Conservation (phyloP, 176 grass and related monocot genomes). For the Oryza nivara region DNA sequence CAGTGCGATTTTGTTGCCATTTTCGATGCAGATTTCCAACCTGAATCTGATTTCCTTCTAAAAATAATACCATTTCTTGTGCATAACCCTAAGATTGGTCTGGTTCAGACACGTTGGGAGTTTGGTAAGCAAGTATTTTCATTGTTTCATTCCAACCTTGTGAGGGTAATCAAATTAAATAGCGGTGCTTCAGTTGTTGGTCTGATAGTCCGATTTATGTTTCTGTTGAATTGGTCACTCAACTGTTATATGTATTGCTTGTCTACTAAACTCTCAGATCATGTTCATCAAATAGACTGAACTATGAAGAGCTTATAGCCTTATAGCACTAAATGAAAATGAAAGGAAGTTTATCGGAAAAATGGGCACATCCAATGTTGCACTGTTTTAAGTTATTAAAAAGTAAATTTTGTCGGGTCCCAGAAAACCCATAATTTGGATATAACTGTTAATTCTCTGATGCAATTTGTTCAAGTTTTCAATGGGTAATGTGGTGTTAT, state of each 20-base stretch:
- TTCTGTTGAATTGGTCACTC: not conserved
- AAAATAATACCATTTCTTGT: slow-evolving; percentile 79
- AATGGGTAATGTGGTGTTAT: not conserved
- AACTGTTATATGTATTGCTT: not conserved
- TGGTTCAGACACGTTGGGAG: slow-evolving; percentile 80
- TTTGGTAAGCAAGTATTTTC: slow-evolving; percentile 54
- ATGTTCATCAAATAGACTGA: not conserved
- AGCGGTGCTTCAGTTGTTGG: not conserved
- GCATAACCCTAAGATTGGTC: slow-evolving; percentile 60
- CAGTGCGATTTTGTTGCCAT: slow-evolving; percentile 72
- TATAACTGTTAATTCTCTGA: not conserved
- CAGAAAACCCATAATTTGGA: not conserved
- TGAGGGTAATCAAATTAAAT: slow-evolving; percentile 5
- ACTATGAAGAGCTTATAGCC: not conserved
- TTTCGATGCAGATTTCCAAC: slow-evolving; percentile 80
- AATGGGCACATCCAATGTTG: not conserved
- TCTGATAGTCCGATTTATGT: not conserved
- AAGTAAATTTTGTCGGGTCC: not conserved
- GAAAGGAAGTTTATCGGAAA: not conserved
- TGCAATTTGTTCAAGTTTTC: not conserved
- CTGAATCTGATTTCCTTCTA: slow-evolving; percentile 71
- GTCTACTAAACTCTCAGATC: not conserved
- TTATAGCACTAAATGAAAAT: not conserved
- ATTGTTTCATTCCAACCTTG: not conserved
- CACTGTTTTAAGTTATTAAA: not conserved